A percentile compares a stretch with the other conserved stretches of the same genome.
phyloP scores from a whole-genome alignment of 176 grass and related monocot genomes.

The Musa schizocarpa region DNA sequence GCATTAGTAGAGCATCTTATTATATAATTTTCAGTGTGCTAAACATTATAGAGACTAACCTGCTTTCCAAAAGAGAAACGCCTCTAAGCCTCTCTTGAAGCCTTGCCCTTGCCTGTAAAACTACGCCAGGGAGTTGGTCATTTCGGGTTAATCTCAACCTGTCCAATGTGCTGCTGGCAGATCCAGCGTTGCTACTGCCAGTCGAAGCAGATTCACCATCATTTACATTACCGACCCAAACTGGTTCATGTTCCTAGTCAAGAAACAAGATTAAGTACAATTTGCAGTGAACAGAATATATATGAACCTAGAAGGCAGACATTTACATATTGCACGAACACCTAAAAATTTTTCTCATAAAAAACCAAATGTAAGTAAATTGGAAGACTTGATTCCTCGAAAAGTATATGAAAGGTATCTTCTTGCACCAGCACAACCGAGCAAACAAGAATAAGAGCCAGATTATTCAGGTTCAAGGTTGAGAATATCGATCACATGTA shows the following conservation, averaged over 20 bases:
- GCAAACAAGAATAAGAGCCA: background rate
- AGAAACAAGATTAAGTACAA: background rate
- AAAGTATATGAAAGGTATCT: background rate
- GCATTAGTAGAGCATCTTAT: background rate
- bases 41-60: constrained; percentile 10
- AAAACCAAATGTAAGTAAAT: background rate
- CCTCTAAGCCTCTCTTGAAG: constrained; percentile 81
- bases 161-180: constrained; percentile 35
- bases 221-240: background rate
- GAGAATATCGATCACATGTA: no score
- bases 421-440: background rate
- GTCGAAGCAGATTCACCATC: background rate
- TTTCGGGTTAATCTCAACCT: constrained; percentile 61
- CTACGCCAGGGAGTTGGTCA: constrained; percentile 59
- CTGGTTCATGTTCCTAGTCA: constrained; percentile 19
- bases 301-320: background rate
- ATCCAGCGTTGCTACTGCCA: constrained; percentile 35
- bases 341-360: background rate
- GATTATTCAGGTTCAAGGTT: no score
- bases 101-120: constrained; percentile 68
- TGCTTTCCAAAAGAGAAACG: constrained; percentile 40
- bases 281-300: constrained; percentile 6
- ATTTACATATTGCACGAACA: background rate
- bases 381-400: background rate
- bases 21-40: background rate